Conservation (phyloP, 371 early-diverging fungal genomes). For the Chytridium lagenaria region DNA sequence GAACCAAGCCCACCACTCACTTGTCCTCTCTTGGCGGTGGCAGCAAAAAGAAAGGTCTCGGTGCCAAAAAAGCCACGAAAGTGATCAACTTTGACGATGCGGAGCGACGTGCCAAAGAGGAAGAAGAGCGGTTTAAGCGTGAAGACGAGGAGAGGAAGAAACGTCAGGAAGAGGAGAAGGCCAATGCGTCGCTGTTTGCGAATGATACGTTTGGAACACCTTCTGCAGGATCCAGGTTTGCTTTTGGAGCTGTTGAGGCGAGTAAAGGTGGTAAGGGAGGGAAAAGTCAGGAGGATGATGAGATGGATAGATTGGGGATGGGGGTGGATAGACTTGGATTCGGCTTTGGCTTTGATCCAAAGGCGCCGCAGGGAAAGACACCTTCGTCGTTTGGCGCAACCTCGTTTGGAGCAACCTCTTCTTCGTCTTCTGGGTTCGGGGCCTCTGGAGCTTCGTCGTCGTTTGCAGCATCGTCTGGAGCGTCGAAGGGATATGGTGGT, state of each 20-base stretch:
- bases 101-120: slow-evolving; percentile 88
- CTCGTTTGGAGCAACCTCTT: not conserved
- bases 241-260: slow-evolving; percentile 10
- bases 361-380: slow-evolving; percentile 8
- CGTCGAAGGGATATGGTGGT: not conserved
- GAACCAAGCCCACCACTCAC: slow-evolving; percentile 10
- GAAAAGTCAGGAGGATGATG: not conserved
- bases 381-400: slow-evolving; percentile 5
- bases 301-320: slow-evolving; percentile 5
- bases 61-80: slow-evolving; percentile 80
- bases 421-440: slow-evolving; percentile 27
- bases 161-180: slow-evolving; percentile 36
- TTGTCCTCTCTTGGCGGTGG: not conserved
- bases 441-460: slow-evolving; percentile 22
- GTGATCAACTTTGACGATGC: slow-evolving; percentile 88
- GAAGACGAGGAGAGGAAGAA: slow-evolving; percentile 43
- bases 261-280: slow-evolving; percentile 4
- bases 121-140: slow-evolving; percentile 54
- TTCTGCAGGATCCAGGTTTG: slow-evolving; percentile 21
- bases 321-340: slow-evolving; percentile 8
- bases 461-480: not conserved
- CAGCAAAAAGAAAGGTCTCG: slow-evolving; percentile 70
- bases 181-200: slow-evolving; percentile 6
- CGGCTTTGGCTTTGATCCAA: slow-evolving; percentile 69
- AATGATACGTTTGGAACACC: not conserved